A percentile compares a stretch with the other conserved stretches of the same genome.
Conservation (phyloP, 225 moss, liverwort and hornwort species). For the Straminergon stramineum region DNA sequence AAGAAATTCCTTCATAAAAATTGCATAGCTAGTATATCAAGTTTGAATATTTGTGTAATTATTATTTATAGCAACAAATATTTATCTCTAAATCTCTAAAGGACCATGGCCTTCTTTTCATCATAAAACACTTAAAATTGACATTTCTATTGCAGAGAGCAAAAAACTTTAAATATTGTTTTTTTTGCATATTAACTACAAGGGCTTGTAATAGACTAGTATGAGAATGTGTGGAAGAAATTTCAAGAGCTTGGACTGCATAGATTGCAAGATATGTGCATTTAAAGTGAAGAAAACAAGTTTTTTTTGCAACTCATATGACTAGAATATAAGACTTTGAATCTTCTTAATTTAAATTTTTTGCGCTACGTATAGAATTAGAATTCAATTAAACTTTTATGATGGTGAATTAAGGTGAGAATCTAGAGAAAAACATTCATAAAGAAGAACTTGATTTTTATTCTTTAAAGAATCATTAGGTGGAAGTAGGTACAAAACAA, state of each 20-base stretch:
- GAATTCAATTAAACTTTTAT: too few relatives aligned
- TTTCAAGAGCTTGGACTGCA: fast-evolving
- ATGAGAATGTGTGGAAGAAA: neutral
- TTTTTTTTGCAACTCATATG: fast-evolving
- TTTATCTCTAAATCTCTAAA: neutral
- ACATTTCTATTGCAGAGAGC: neutral
- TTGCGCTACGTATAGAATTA: neutral
- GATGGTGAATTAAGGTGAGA: too few relatives aligned
- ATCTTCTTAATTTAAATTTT: neutral
- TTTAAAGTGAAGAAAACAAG: neutral
- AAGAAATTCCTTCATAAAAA: neutral
- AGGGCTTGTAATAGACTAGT: neutral
- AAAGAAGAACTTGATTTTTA: neutral
- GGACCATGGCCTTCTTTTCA: fast-evolving
- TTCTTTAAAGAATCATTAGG: neutral
- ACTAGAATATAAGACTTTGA: neutral
- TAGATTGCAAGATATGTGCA: neutral
- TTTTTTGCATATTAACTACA: neutral
- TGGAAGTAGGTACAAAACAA: neutral
- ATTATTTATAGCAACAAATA: neutral
- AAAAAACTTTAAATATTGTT: neutral
- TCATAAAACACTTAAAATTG: neutral
- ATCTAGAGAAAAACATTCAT: fast-evolving
- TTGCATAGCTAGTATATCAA: neutral
- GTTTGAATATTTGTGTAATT: neutral